Evolutionary conservation across 352 stramenopile species (phyloP), one percentile per base, ranked within the genome.

Genomic region (Pythium angustatum): DNA sequence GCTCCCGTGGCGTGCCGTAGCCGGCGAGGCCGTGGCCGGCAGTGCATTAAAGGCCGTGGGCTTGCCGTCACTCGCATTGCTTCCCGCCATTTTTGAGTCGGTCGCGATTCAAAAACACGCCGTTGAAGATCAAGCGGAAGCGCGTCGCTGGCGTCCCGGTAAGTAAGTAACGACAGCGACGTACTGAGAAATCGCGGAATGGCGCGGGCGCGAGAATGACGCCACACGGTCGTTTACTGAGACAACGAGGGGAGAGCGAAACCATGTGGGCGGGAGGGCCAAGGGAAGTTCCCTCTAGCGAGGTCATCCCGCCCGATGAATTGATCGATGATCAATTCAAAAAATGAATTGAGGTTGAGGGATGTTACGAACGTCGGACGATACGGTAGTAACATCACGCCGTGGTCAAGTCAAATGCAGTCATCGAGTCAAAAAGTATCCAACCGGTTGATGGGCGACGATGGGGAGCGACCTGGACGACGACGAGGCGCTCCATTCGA

Each of bases 61-160:
- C 55, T 24, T 38, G 2, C 8, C 28, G 55, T 41, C 43, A 2
- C n/a, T n/a, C n/a, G n/a, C n/a, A 10, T 34, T 47, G 9, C 43
- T 72, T 72, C 65, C 65, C 65, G 65, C 65, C 65, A 72, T 72
- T 72, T 72, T 63, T 58, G 54, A 17, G 7, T n/a, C n/a, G n/a
- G n/a, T n/a, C 48, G 24, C 27, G 31, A 31, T 64, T 62, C 52
- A 38, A 59, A 69, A 49, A 45, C n/a, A 22, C 21, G 30, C 24
- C 30, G 10, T 57, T 26, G 9, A 57, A 31, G 22, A n/a, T 19
- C n/a, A n/a, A n/a, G n/a, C n/a, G n/a, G n/a, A n/a, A n/a, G n/a
- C n/a, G n/a, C n/a, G n/a, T n/a, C n/a, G n/a, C n/a, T n/a, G n/a
- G n/a, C n/a, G n/a, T n/a, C n/a, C n/a, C n/a, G 28, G 34, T 64